Evolutionary conservation across 2,329 filamentous ascomycete species (phyloP).

Genomic region (Biscogniauxia marginata): DNA sequence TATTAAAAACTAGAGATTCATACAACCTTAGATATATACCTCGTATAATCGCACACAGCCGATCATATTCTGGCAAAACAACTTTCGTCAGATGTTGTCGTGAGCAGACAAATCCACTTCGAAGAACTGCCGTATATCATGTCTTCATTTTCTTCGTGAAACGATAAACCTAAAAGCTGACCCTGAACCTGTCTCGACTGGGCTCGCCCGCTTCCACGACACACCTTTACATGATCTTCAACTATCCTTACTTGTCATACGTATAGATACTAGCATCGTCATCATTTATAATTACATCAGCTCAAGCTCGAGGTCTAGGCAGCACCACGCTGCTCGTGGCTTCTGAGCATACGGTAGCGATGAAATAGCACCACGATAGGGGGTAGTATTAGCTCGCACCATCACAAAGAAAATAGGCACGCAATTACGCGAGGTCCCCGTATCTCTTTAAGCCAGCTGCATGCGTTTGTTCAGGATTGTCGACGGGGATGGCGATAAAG

Average conservation of each 20-base stretch:
- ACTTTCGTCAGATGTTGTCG: too few species aligned
- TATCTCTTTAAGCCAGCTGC: background rate
- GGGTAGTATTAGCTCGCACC: background rate
- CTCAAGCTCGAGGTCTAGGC: background rate
- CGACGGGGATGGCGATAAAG: background rate
- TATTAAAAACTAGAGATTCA: too few species aligned
- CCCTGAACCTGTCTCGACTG: too few species aligned
- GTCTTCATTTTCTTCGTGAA: background rate
- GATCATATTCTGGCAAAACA: too few species aligned
- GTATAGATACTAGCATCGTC: background rate
- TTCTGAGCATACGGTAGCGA: background rate
- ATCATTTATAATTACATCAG: background rate
- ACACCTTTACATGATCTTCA: background rate
- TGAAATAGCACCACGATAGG: background rate
- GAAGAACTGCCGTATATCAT: too few species aligned
- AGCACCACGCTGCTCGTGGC: background rate
- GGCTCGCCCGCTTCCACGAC: background rate
- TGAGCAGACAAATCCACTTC: too few species aligned
- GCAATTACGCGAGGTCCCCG: background rate
- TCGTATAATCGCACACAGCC: too few species aligned
- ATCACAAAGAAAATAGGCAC: background rate
- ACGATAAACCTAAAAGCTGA: too few species aligned
- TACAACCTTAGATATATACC: too few species aligned
- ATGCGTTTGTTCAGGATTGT: background rate
- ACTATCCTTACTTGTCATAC: background rate